Conservation (phyloP, 257 asterid species). For the Schizonepeta tenuifolia region DNA sequence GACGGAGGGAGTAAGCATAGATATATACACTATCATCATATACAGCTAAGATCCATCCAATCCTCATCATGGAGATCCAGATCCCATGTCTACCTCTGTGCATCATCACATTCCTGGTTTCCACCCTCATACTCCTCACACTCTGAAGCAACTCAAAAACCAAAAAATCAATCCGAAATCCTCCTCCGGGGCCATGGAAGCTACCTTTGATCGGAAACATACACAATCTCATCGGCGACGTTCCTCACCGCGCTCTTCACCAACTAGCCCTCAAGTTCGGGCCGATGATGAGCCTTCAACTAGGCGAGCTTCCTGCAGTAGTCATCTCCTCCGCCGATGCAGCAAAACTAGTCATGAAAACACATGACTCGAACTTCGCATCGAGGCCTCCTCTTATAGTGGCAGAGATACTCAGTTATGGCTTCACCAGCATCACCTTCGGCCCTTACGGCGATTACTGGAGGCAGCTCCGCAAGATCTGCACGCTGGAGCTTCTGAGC, state of each 20-base stretch:
- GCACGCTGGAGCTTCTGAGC: constrained; percentile 2
- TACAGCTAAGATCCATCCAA: no score
- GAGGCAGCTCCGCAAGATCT: constrained; percentile 5
- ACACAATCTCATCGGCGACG: background rate
- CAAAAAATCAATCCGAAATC: background rate
- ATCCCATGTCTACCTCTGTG: no score
- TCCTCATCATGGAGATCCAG: no score
- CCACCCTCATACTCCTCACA: background rate
- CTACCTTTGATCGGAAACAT: background rate
- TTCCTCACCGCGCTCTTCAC: background rate
- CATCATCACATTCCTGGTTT: background rate
- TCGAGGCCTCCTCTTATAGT: background rate
- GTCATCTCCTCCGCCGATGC: background rate
- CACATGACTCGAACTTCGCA: background rate
- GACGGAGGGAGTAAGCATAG: no score
- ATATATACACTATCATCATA: no score
- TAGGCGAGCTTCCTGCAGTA: background rate
- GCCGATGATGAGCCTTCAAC: background rate
- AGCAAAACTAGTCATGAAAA: background rate
- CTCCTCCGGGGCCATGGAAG: constrained; percentile 5
- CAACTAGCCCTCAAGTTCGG: background rate
- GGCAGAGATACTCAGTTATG: background rate
- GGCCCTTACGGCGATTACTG: constrained; percentile 12
- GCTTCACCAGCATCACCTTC: background rate
- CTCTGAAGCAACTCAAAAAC: background rate